A percentile compares a stretch with the other conserved stretches of the same genome.
These are phyloP conservation scores for Alternaria sp. DNA, from an alignment of 2,329 filamentous ascomycete species.

Conservation along the genomic window DNA sequence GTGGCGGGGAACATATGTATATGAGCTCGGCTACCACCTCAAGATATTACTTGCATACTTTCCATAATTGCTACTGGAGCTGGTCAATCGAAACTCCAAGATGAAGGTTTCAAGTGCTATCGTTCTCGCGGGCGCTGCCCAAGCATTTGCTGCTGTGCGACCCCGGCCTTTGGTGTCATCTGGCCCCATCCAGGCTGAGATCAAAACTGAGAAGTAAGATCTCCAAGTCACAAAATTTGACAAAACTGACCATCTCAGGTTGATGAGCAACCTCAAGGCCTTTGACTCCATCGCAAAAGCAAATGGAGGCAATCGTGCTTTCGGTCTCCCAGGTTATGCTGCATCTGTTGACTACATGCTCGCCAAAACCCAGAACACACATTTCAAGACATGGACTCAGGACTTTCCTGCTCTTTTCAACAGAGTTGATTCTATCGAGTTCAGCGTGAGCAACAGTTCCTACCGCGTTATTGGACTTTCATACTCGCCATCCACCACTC, in stretches of 20 bases:
- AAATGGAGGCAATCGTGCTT: conserved; percentile 68
- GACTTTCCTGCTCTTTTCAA: conserved; percentile 59
- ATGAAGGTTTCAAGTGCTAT: conserved; percentile 42
- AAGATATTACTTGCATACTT: background rate
- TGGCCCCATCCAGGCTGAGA: conserved; percentile 51
- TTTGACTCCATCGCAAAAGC: conserved; percentile 63
- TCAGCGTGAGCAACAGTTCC: conserved; percentile 48
- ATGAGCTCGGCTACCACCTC: conserved; percentile 19
- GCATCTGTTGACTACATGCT: conserved; percentile 67
- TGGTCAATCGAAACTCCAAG: conserved; percentile 9
- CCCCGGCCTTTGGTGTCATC: conserved; percentile 45
- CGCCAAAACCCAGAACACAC: conserved; percentile 55
- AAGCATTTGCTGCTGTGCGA: conserved; percentile 32
- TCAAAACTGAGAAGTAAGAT: conserved; percentile 50
- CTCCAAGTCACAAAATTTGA: background rate
- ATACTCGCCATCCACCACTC: conserved; percentile 59
- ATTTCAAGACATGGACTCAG: conserved; percentile 56
- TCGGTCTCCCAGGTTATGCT: conserved; percentile 66
- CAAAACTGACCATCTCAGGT: conserved; percentile 44
- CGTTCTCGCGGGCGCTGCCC: conserved; percentile 34
- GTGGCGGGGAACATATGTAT: conserved; percentile 20
- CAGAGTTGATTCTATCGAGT: conserved; percentile 52
- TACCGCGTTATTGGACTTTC: conserved; percentile 55
- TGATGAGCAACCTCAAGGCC: conserved; percentile 63
- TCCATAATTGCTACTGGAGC: background rate